These are phyloP conservation scores for Nepenthes alata DNA, from an alignment of 179 eudicot species.

Conservation along the genomic window DNA sequence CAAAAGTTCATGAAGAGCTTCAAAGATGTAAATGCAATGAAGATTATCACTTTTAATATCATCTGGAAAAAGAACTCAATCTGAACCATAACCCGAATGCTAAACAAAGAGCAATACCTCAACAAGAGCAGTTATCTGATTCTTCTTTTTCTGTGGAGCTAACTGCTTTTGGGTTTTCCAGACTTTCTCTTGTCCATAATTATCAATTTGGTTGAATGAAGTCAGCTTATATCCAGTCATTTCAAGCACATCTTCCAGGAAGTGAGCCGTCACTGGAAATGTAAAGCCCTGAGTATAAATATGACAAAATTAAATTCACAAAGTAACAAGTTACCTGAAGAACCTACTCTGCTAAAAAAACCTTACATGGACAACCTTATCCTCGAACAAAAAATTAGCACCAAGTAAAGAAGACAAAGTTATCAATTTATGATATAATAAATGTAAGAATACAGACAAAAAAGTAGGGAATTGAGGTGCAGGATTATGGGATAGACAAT, in stretches of 20 bases:
- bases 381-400: background rate
- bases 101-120: constrained; percentile 44
- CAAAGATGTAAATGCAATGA: too few relatives aligned
- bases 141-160: constrained; percentile 77
- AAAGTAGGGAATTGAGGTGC: too few relatives aligned
- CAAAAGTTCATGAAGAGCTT: too few relatives aligned
- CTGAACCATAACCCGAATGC: background rate
- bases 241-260: constrained; percentile 89
- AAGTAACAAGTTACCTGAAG: background rate
- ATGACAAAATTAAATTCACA: background rate
- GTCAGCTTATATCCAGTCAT: constrained; percentile 86
- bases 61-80: background rate
- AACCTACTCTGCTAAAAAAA: background rate
- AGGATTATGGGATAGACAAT: too few relatives aligned
- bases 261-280: constrained; percentile 77
- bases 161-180: constrained; percentile 94
- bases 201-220: constrained; percentile 92
- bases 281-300: constrained; percentile 69
- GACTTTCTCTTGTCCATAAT: constrained; percentile 96
- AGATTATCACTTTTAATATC: too few relatives aligned
- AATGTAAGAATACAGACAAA: too few relatives aligned
- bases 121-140: constrained; percentile 82
- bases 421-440: too few relatives aligned
- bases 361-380: background rate
- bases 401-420: too few relatives aligned